Base-by-base conservation (phyloP, 2,329 filamentous ascomycete genomes). In the Plectosphaerella sp. region DNA sequence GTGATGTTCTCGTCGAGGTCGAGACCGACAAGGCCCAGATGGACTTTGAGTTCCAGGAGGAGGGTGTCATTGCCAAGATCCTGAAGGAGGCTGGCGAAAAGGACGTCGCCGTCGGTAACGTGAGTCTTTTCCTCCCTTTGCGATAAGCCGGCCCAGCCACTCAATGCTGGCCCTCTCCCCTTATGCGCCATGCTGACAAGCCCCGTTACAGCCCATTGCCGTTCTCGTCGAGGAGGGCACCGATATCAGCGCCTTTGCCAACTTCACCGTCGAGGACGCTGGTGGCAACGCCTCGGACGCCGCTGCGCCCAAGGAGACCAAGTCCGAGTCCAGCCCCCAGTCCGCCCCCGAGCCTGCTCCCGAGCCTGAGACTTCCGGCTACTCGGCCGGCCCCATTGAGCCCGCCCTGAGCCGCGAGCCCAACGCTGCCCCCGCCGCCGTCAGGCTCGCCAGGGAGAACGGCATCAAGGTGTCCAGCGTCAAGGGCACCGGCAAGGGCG, bases 21-120 rank as follows among this genome's bases (percentile, higher is more conserved):
- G 94, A 99, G 83, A 99, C 94, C 64, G 94, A 99, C 76, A 99
- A 99, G 83, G 94, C 94, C 59, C 94, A 97, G 79, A 99, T 99
- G 94, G 94, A 99, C 79, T 97, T 99, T 71, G 94, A 99, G 75
- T 97, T 96, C 76, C 94, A 99, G 75, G 94, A 99, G 67, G 94
- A 97, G 70, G 94, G 93, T 78, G 83, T 96, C 55, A 81, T 99
- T 61, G 93, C 94, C 65, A 96, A 96, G 82, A 82, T 97, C 58
- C 79, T 99, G 67, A 94, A 91, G 77, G 89, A 96, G 45, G 87
- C 88, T 55, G 95, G 95, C 60, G 88, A 87, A 73, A 99, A 97
- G 80, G 94, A 99, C 70, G 78, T 99, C 57, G 72, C 93, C 28
- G 91, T 99, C 64, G 94, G 94, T 71, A 94, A 88, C 74, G 94